Conservation (phyloP, 305 asterid genomes). For the Fraxinus dipetala region DNA sequence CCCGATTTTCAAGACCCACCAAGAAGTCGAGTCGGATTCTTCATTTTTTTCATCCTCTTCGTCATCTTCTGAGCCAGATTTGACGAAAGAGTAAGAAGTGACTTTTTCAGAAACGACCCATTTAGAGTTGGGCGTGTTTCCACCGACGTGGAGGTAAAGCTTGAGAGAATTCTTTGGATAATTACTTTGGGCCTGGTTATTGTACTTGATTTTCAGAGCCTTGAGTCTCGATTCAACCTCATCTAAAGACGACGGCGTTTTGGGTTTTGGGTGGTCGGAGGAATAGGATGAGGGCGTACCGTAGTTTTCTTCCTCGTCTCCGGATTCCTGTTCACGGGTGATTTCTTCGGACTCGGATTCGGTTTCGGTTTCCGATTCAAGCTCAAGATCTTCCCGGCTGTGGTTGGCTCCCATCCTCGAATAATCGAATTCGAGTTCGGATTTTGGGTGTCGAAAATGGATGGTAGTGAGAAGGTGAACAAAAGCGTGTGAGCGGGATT, state of each 20-base stretch:
- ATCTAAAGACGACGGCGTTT: conserved; percentile 70
- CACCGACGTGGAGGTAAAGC: conserved; percentile 59
- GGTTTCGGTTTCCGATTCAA: conserved; percentile 73
- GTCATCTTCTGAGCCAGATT: conserved; percentile 31
- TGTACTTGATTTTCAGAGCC: conserved; percentile 84
- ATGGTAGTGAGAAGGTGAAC: background rate
- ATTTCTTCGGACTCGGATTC: conserved; percentile 54
- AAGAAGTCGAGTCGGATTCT: conserved; percentile 34
- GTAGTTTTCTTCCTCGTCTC: conserved; percentile 33
- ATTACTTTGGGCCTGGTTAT: conserved; percentile 22
- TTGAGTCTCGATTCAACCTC: conserved; percentile 78
- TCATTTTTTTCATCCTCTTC: conserved; percentile 45
- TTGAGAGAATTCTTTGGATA: conserved; percentile 58
- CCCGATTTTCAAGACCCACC: conserved; percentile 78
- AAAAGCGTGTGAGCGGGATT: conserved; percentile 37
- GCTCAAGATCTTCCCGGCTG: conserved; percentile 71
- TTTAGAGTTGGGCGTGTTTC: conserved; percentile 53
- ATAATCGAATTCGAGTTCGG: conserved; percentile 23
- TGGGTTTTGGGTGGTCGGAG: conserved; percentile 35
- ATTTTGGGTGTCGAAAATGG: conserved; percentile 13
- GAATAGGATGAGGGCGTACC: conserved; percentile 66
- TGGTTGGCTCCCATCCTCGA: conserved; percentile 77
- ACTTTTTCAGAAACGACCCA: conserved; percentile 75
- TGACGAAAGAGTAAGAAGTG: conserved; percentile 50
- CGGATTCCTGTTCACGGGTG: conserved; percentile 7